phyloP scores from a whole-genome alignment of 2,329 filamentous ascomycete species.

The Didymella pinodella region DNA sequence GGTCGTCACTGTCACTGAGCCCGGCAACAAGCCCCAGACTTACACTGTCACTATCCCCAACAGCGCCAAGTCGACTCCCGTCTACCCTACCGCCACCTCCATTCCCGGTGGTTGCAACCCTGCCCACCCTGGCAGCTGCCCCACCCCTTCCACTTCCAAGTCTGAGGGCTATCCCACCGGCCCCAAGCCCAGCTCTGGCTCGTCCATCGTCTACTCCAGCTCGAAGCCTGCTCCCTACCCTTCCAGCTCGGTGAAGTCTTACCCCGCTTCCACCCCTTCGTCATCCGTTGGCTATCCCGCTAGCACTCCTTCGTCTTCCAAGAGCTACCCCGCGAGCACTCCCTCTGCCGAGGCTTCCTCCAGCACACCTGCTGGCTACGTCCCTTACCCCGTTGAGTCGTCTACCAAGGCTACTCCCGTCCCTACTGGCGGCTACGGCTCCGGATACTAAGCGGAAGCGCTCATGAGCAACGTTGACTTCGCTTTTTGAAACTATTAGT shows the following conservation, averaged over 20 bases:
- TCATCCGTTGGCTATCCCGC: conserved; percentile 27
- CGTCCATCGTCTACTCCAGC: conserved; percentile 18
- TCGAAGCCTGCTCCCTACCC: conserved; percentile 35
- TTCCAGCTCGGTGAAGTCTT: conserved; percentile 18
- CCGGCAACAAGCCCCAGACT: conserved; percentile 24
- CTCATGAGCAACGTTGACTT: conserved; percentile 12
- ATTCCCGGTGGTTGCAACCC: conserved; percentile 9
- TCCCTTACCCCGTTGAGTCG: conserved; percentile 15
- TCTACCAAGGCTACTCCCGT: conserved; percentile 19
- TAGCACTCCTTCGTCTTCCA: conserved; percentile 11
- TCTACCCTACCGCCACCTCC: neutral
- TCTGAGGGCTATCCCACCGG: conserved; percentile 19
- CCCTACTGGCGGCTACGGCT: conserved; percentile 30
- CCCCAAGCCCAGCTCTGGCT: conserved; percentile 26
- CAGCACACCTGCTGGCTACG: conserved; percentile 11
- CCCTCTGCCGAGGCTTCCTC: conserved; percentile 10
- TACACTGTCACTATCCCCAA: conserved; percentile 34
- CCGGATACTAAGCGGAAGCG: conserved; percentile 22
- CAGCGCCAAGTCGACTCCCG: conserved; percentile 17
- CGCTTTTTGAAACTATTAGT: conserved; percentile 14
- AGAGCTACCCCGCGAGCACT: conserved; percentile 9
- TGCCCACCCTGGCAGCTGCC: conserved; percentile 1
- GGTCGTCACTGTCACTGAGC: conserved; percentile 43
- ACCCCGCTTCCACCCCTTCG: conserved; percentile 6
- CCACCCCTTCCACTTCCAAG: conserved; percentile 3